Base-by-base conservation (phyloP, 306 rosid genomes). In the Trichosanthes truncata region DNA sequence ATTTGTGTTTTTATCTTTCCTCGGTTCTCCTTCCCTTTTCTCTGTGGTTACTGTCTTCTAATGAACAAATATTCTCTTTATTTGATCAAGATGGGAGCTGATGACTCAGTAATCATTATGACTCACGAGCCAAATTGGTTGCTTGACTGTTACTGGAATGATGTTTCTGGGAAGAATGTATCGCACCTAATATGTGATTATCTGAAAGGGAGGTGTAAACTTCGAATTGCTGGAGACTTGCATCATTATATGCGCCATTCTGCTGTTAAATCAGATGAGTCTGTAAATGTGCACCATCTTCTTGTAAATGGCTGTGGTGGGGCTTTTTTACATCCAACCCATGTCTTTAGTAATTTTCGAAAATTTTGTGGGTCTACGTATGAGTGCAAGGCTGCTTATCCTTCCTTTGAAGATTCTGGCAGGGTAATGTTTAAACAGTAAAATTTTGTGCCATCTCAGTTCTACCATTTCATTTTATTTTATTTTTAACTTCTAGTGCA, bases 201-300 rank as follows among this genome's bases (percentile, higher is more conserved):
- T 91, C 79, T 93, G 78, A 96, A 81, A 85, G 99, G 97, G 87
- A 89, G 98, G 80, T 96, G 99, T 82, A 96, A 90, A 86, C 97
- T 93, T 81, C 91, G 98, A 72, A 88, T 96, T 84, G 97, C 99
- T 74, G 99, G 99, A 81, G 99, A 96, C 86, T 88, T 96, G 92
- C 99, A 96, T 87, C 99, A 96, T 85, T 96, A 96, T 88, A 90
- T 96, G 97, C 97, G 99, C 46, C 99, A 96, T 90, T 93, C 99
- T 51, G 85, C 81, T 80, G 91, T 88, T 77, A 86, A 87, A 69
- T 90, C 99, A 74, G 94, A 91, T 23, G 97, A 88, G 18, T 90
- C 94, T 80, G 87, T 87, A 66, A 89, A 88, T 65, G 89, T 88
- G 72, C 98, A 87, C 60, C 97, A 96, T 84, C 93, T 96, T 68